Conservation (phyloP, 2,329 filamentous ascomycete genomes). For the Verticillium tricorpus region DNA sequence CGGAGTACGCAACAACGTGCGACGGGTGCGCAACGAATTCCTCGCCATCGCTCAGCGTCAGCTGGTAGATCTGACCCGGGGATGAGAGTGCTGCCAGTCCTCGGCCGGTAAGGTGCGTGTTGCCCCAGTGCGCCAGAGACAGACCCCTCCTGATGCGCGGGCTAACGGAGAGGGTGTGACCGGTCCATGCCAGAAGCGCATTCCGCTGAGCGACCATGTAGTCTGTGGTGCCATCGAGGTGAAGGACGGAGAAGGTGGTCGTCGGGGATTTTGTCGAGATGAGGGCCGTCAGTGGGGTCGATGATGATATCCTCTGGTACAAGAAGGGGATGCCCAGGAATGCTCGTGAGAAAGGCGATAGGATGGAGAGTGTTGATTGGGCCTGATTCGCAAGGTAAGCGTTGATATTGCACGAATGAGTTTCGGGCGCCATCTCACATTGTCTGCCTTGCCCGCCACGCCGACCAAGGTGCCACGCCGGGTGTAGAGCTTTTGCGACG, state of each 20-base stretch:
- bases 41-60: conserved; percentile 76
- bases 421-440: conserved; percentile 49
- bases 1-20: conserved; percentile 86
- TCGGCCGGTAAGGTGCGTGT: conserved; percentile 79
- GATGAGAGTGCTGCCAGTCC: conserved; percentile 82
- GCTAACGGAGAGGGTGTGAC: conserved; percentile 73
- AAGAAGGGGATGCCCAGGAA: conserved; percentile 86
- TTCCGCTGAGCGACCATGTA: conserved; percentile 90
- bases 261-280: conserved; percentile 83
- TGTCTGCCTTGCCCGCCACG: conserved; percentile 84
- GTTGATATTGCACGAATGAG: too few relatives aligned
- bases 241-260: conserved; percentile 81
- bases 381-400: conserved; percentile 45
- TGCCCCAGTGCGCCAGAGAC: conserved; percentile 85
- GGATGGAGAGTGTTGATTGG: conserved; percentile 80
- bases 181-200: conserved; percentile 93
- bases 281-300: conserved; percentile 80
- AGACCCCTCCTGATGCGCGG: conserved; percentile 72
- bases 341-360: conserved; percentile 78
- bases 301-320: conserved; percentile 86
- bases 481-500: conserved; percentile 91
- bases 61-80: conserved; percentile 83
- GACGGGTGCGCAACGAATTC: conserved; percentile 89
- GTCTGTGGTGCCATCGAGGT: conserved; percentile 89
- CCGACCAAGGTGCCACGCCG: conserved; percentile 86